phyloP scores from a whole-genome alignment of 2,329 filamentous ascomycete genomes.

The Hymenoscyphus fraxineus region DNA sequence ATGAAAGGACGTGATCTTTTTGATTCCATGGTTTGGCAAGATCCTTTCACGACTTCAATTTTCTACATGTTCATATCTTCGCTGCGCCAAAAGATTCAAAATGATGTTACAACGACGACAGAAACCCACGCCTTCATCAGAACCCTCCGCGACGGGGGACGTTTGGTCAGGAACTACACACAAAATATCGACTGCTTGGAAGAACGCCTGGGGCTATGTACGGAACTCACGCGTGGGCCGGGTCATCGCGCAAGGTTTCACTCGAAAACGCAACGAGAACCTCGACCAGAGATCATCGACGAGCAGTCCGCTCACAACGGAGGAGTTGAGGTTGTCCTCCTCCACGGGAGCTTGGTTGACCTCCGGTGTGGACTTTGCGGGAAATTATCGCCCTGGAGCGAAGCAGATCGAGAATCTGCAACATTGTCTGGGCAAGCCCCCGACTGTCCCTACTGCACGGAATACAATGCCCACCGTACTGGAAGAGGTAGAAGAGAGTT shows the following conservation, averaged over 20 bases:
- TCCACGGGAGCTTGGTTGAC: constrained; percentile 65
- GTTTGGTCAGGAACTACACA: constrained; percentile 68
- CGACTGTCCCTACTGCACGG: constrained; percentile 62
- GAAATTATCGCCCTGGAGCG: constrained; percentile 57
- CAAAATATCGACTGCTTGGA: constrained; percentile 75
- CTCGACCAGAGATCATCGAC: constrained; percentile 35
- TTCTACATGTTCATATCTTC: constrained; percentile 71
- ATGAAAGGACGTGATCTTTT: constrained; percentile 71
- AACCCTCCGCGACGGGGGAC: constrained; percentile 61
- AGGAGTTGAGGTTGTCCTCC: constrained; percentile 52
- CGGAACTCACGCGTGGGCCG: constrained; percentile 57
- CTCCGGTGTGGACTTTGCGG: constrained; percentile 63
- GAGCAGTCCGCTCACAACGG: constrained; percentile 23
- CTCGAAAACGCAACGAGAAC: constrained; percentile 40
- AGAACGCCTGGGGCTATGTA: constrained; percentile 64
- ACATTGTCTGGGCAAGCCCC: constrained; percentile 61
- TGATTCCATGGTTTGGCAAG: constrained; percentile 66
- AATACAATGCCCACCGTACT: constrained; percentile 58
- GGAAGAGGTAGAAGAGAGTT: constrained; percentile 64
- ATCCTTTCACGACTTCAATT: constrained; percentile 63
- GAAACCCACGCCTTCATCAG: constrained; percentile 66
- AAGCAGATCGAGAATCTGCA: constrained; percentile 41
- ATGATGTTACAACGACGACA: constrained; percentile 56
- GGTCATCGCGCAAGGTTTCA: constrained; percentile 60
- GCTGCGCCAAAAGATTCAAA: constrained; percentile 57